Percentiles rank a stretch among this genome's conserved stretches.
Conservation (phyloP, 352 stramenopile species). For the Lagenidium giganteum region DNA sequence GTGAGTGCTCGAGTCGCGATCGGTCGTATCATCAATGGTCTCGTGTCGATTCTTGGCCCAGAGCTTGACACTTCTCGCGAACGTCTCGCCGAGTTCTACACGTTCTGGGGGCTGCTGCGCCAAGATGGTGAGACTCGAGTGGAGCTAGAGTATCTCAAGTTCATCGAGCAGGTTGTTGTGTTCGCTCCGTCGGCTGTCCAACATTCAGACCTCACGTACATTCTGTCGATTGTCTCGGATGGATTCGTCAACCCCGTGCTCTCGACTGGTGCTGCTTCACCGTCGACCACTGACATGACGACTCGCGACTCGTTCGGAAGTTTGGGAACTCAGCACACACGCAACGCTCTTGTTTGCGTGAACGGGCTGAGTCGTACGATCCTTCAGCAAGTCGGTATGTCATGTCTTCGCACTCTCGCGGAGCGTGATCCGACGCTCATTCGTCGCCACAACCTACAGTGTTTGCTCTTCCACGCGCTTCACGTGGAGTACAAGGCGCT, state of each 20-base stretch:
- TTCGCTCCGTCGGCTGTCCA: slow-evolving; percentile 67
- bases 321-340: slow-evolving; percentile 17
- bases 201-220: slow-evolving; percentile 44
- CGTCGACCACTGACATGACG: slow-evolving; percentile 12
- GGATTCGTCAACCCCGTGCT: slow-evolving; percentile 9
- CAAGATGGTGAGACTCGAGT: slow-evolving; percentile 62
- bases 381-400: slow-evolving; percentile 64
- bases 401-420: slow-evolving; percentile 71
- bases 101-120: slow-evolving; percentile 64
- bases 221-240: slow-evolving; percentile 56
- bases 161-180: slow-evolving; percentile 80
- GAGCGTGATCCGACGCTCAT: slow-evolving; percentile 72
- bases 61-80: slow-evolving; percentile 15
- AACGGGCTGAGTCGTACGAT: slow-evolving; percentile 59
- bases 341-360: slow-evolving; percentile 36
- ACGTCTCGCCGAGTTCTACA: slow-evolving; percentile 46
- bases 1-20: slow-evolving; percentile 22
- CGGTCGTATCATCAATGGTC: slow-evolving; percentile 30
- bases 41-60: slow-evolving; percentile 27
- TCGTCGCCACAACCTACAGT: slow-evolving; percentile 49
- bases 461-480: slow-evolving; percentile 72
- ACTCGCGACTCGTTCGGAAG: slow-evolving; percentile 13
- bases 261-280: not conserved
- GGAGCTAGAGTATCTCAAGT: slow-evolving; percentile 75
- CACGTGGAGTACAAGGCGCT: slow-evolving; percentile 61